These are phyloP conservation scores for Arabis hirsuta DNA, from an alignment of 345 rosid species.

Conservation along the genomic window DNA sequence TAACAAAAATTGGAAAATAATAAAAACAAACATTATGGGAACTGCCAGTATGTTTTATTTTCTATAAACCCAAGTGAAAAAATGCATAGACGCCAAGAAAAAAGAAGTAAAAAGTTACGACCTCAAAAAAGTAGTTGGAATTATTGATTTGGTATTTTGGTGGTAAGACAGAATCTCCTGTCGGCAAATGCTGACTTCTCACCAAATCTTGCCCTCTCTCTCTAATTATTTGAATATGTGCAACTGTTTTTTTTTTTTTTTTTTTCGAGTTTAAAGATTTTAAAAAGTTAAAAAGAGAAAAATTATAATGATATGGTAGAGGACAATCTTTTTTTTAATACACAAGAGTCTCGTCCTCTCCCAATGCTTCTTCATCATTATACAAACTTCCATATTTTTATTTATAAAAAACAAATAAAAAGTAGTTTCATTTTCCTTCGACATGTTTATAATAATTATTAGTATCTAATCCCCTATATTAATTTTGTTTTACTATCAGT, in stretches of 20 bases:
- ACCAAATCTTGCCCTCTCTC: conserved; percentile 40
- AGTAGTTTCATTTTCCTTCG: conserved; percentile 27
- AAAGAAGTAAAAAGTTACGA: conserved; percentile 21
- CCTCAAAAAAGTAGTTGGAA: conserved; percentile 39
- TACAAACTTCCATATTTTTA: conserved; percentile 18
- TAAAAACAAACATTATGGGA: background rate
- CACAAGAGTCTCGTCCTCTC: conserved; percentile 45
- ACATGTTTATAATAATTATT: conserved; percentile 8
- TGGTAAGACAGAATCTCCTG: conserved; percentile 46
- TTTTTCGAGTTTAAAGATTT: conserved; percentile 24
- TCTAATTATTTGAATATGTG: conserved; percentile 30
- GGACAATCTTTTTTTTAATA: conserved; percentile 27
- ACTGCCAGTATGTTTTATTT: too few relatives aligned
- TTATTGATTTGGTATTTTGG: conserved; percentile 48
- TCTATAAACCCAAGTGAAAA: too few relatives aligned
- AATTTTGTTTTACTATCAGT: conserved; percentile 9
- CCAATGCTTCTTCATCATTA: conserved; percentile 43
- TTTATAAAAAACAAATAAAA: background rate
- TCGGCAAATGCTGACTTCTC: conserved; percentile 49
- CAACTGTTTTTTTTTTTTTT: background rate
- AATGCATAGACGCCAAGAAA: conserved; percentile 26
- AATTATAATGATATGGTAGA: conserved; percentile 40
- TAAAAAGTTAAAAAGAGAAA: conserved; percentile 17
- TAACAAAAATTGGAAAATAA: too few relatives aligned
- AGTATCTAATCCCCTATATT: background rate